These are phyloP conservation scores for Pterula multifida DNA, from an alignment of 1,284 basidiomycete genomes.

Conservation along the genomic window DNA sequence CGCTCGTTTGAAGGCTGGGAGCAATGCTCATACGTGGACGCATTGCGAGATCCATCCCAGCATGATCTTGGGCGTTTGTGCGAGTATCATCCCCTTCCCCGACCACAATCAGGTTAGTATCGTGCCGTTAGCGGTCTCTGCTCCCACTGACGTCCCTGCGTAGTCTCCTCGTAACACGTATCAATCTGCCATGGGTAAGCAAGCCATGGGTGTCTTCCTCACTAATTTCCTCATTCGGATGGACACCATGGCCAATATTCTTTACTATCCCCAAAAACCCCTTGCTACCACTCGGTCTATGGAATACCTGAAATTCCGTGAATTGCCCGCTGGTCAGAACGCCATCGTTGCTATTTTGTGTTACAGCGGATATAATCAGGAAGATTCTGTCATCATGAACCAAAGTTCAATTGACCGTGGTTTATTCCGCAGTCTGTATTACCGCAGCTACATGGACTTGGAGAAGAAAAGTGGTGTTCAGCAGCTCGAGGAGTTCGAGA, in stretches of 20 bases:
- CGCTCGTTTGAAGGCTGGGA: constrained; percentile 74
- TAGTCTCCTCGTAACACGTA: constrained; percentile 99
- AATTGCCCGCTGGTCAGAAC: constrained; percentile 96
- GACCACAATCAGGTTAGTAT: constrained; percentile 90
- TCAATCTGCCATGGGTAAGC: constrained; percentile 99
- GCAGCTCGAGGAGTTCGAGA: constrained; percentile 93
- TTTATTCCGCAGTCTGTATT: constrained; percentile 97
- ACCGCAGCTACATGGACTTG: constrained; percentile 95
- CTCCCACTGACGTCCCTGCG: constrained; percentile 7
- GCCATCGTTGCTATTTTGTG: constrained; percentile 97
- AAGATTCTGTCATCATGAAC: constrained; percentile 99
- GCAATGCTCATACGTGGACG: constrained; percentile 86
- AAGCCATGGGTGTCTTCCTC: constrained; percentile 97
- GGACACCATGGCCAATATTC: constrained; percentile 98
- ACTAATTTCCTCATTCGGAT: constrained; percentile 96
- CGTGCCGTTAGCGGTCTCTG: not conserved
- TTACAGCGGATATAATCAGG: constrained; percentile 99
- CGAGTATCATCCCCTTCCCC: constrained; percentile 98
- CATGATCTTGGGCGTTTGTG: constrained; percentile 98
- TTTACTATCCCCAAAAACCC: constrained; percentile 98
- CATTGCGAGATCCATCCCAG: constrained; percentile 99
- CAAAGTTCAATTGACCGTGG: constrained; percentile 97
- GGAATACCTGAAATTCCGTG: constrained; percentile 97
- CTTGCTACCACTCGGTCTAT: constrained; percentile 97
- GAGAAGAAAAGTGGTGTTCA: constrained; percentile 96